Base-by-base conservation (phyloP, 441 rosid species). In the Flueggea neowawraea region DNA sequence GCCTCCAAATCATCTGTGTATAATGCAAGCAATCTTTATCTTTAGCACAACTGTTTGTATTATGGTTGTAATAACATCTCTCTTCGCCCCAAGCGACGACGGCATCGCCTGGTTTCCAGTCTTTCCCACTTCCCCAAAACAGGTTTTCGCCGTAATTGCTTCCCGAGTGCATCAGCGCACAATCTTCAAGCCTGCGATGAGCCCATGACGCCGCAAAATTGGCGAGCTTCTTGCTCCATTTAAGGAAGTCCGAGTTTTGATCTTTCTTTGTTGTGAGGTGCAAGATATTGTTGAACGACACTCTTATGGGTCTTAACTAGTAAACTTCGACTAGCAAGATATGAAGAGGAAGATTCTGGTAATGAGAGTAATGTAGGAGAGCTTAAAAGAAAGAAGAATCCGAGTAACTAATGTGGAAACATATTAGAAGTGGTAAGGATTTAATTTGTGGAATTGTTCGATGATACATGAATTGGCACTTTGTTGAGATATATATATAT, bases 1-100 rank as follows among this genome's bases (percentile, higher is more conserved):
- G 70, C 68, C 72, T 78, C 94, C 94, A 82, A 14, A 87, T 77
- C 50, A 82, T 67, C 61, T 82, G 90, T 2, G 90, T 82, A 60
- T 78, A 81, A 75, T 83, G 90, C 73, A 68, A 44, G 60, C 90
- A 84, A 51, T 81, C 83, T 16, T 65, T 72, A 45, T 71, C 63
- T 0, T 63, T 44, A 6, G 39, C 56, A n/a, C 93, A 87, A 0
- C 58, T 51, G 57, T 84, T 78, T 39, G 82, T 60, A 10, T 52
- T 63, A 17, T 77, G 60, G 58, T 78, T 63, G 63, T 76, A 84
- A 58, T 71, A 71, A 12, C 54, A 47, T 33, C 50, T 72, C 80
- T 87, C 79, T 43, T 73, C 82, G 0, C 74, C 85, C 88, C 93
- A 87, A 0, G 78, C 78, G 0, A 48, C 73, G 33, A 80, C 78